Conservation (phyloP, 2,329 filamentous ascomycete species). For the Xylariaceae sp. region DNA sequence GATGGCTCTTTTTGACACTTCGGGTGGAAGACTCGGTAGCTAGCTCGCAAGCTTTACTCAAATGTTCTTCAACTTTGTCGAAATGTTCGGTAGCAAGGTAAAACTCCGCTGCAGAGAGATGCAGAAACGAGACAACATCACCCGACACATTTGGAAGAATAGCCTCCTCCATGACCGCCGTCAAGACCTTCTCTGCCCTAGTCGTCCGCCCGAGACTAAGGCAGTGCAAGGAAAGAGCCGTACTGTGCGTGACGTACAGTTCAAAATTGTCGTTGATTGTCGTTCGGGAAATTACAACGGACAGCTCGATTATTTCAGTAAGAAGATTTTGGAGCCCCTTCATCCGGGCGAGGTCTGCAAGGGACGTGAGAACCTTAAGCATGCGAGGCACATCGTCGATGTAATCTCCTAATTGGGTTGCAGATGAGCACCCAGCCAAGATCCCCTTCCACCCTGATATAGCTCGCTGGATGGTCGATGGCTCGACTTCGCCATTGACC, state of each 20-base stretch:
- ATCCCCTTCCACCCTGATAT: constrained; percentile 46
- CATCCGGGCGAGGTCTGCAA: constrained; percentile 51
- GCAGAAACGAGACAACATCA: constrained; percentile 50
- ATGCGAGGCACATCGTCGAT: constrained; percentile 52
- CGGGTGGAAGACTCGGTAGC: constrained; percentile 27
- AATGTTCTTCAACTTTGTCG: constrained; percentile 53
- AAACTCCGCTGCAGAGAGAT: constrained; percentile 74
- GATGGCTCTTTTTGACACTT: constrained; percentile 34
- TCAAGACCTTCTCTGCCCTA: constrained; percentile 53
- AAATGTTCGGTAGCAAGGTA: constrained; percentile 64
- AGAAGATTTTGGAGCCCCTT: constrained; percentile 48
- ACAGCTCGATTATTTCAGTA: constrained; percentile 46
- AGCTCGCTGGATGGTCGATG: constrained; percentile 34
- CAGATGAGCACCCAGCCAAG: constrained; percentile 37
- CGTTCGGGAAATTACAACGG: constrained; percentile 41
- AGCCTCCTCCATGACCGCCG: constrained; percentile 49
- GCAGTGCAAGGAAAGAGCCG: constrained; percentile 51
- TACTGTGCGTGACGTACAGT: constrained; percentile 44
- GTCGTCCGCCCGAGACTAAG: constrained; percentile 50
- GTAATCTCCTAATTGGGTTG: constrained; percentile 39
- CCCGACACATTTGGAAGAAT: constrained; percentile 39
- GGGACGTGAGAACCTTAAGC: constrained; percentile 48
- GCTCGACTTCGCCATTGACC: constrained; percentile 36
- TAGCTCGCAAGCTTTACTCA: constrained; percentile 41
- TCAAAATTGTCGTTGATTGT: constrained; percentile 33